phyloP scores from a whole-genome alignment of 2,329 filamentous ascomycete species.

The Trichoderma sp. region DNA sequence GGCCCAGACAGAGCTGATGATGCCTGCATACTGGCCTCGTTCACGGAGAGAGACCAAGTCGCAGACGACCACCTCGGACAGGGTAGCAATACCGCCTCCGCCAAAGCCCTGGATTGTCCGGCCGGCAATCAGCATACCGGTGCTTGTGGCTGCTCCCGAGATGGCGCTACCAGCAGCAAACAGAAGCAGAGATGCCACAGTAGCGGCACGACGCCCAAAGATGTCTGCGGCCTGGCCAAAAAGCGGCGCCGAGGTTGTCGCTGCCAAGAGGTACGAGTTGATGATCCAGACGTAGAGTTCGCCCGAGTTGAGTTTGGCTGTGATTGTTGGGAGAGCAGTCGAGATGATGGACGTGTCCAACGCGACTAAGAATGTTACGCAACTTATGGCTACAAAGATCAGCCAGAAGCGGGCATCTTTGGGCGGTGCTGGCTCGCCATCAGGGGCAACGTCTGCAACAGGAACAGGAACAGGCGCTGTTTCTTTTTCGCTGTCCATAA shows the following conservation, averaged over 20 bases:
- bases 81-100: constrained; percentile 37
- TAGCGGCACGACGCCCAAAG: constrained; percentile 50
- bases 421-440: not conserved
- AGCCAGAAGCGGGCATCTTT: constrained; percentile 16
- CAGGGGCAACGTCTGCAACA: not conserved
- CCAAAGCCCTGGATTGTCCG: constrained; percentile 51
- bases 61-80: constrained; percentile 36
- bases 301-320: not conserved
- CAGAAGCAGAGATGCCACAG: constrained; percentile 43
- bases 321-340: constrained; percentile 54
- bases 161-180: constrained; percentile 57
- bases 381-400: constrained; percentile 24
- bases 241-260: constrained; percentile 26
- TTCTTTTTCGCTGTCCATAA: not conserved
- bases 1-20: constrained; percentile 35
- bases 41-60: constrained; percentile 53
- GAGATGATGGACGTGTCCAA: constrained; percentile 56
- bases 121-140: constrained; percentile 50
- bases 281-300: constrained; percentile 2
- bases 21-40: constrained; percentile 43
- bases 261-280: constrained; percentile 19
- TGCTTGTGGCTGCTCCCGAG: constrained; percentile 47
- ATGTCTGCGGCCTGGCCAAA: constrained; percentile 53
- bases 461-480: not conserved
- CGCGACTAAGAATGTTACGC: constrained; percentile 40